Base-by-base conservation (phyloP, 2,329 filamentous ascomycete species). In the Diplocarpon rosae region DNA sequence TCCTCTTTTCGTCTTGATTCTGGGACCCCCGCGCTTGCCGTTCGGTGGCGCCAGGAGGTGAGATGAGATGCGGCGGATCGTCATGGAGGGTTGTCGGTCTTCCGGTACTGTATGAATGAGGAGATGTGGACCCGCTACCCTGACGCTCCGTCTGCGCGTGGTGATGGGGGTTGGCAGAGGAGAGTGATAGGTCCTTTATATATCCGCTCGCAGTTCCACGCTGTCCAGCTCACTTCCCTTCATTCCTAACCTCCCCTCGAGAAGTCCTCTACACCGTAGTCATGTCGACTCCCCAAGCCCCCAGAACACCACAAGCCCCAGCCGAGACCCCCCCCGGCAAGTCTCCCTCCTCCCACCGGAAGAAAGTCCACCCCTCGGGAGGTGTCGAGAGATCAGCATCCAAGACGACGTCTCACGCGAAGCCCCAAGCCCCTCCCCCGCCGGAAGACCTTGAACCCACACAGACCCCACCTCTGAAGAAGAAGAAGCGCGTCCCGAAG, bases 251-350 rank as follows among this genome's bases (percentile, higher is more conserved):
- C 40, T 42, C 40, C 45, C 44, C 10, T 40, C 20, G 34, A 42
- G 24, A 27, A 14, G 8, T 20, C 29, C 16, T 40, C 28, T 36
- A 29, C 14, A 5, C 15, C 17, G 12, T 17, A 37, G 46, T 43
- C 16, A 56, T 55, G 50, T 52, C 50, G 24, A 42, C 52, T 31
- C 48, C 54, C 30, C 47, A 50, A 42, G 39, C 48, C 14, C 52
- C 49, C 5, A 53, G 52, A 31, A 49, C 46, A 10, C 52, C 50
- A 13, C 35, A 45, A 14, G 45, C 50, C 16, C 38, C 45, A 7
- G 16, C 20, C 12, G 48, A 24, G 20, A 24, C 20, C 20, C 20
- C 20, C 7, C 20, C 20, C 27, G 42, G 39, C 39, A 56, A 54
- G 43, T 47, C 53, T 42, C 51, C 51, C 5, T 31, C 48, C 14